These are phyloP conservation scores for Claviceps africana DNA, from an alignment of 2,329 filamentous ascomycete species.

Conservation along the genomic window DNA sequence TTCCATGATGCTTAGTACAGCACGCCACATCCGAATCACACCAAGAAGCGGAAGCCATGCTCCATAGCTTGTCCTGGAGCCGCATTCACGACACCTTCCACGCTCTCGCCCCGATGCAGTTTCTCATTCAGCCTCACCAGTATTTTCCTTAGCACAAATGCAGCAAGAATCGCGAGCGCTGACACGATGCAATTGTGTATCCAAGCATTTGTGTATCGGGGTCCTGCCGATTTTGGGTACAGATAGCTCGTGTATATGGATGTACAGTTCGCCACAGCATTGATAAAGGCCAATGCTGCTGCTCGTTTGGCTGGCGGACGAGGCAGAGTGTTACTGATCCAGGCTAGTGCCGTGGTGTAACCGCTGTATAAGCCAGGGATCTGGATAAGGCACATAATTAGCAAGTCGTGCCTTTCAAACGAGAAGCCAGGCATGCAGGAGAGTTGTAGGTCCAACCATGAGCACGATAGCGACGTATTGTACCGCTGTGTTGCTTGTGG, in stretches of 20 bases:
- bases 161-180: conserved; percentile 48
- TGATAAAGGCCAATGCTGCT: conserved; percentile 60
- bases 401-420: background rate
- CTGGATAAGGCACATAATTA: conserved; percentile 9
- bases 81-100: conserved; percentile 39
- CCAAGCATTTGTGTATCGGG: conserved; percentile 43
- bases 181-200: conserved; percentile 53
- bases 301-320: conserved; percentile 61
- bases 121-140: conserved; percentile 54
- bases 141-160: conserved; percentile 47
- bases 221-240: conserved; percentile 38
- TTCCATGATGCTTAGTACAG: too few species aligned
- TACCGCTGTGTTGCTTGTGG: conserved; percentile 44
- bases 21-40: conserved; percentile 20
- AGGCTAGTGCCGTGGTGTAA: conserved; percentile 55
- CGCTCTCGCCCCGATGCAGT: conserved; percentile 47
- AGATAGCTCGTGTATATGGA: conserved; percentile 59
- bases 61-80: conserved; percentile 39
- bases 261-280: conserved; percentile 40
- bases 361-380: conserved; percentile 47
- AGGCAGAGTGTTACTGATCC: conserved; percentile 65
- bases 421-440: background rate
- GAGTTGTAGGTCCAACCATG: conserved; percentile 31
- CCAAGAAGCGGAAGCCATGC: conserved; percentile 52
- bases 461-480: conserved; percentile 61